Base-by-base conservation (phyloP, 306 rosid species). In the Arachis stenosperma region DNA sequence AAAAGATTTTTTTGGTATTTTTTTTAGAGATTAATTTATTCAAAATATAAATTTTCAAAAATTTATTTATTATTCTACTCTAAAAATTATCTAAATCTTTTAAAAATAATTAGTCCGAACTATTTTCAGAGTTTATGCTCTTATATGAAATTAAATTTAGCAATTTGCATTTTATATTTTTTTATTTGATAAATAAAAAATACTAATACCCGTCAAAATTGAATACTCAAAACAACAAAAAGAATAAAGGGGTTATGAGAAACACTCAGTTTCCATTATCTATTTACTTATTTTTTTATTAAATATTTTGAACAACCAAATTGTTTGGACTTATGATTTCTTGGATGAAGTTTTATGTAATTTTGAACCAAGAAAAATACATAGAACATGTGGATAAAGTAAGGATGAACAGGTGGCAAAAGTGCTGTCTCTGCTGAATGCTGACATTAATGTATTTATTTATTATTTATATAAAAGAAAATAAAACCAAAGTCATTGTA, bases 311-410 rank as follows among this genome's bases (percentile, higher is more conserved):
- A n/a, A 33, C 9, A 11, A 41, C 12, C 36, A 9, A 7, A 37
- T 6, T 57, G 40, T 43, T 2, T 8, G 65, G 27, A 5, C 17
- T 36, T 2, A 4, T 59, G 22, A 11, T 17, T 67, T 53, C 4
- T 39, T 56, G 78, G 78, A 71, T 67, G 6, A 64, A 77, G 67
- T 22, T 78, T 78, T 53, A 55, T 48, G 40, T 48, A 43, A 48
- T 53, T 72, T 61, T 72, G 65, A 62, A 55, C 74, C 81, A 67
- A 79, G 73, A 71, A 79, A 48, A 71, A 70, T 53, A 57, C 9
- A 5, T 9, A 59, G 33, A 54, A 58, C 13, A 60, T 17, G 44
- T 57, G 89, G 97, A 87, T 89, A 84, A 83, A 82, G 58, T 36
- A 61, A 50, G 46, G 60, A 55, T 15, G 30, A 77, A 69, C 61